A percentile compares a stretch with the other conserved stretches of the same genome.
Evolutionary conservation across 805 yeast species (phyloP).

Genomic region (Spathaspora hagerdaliae): DNA sequence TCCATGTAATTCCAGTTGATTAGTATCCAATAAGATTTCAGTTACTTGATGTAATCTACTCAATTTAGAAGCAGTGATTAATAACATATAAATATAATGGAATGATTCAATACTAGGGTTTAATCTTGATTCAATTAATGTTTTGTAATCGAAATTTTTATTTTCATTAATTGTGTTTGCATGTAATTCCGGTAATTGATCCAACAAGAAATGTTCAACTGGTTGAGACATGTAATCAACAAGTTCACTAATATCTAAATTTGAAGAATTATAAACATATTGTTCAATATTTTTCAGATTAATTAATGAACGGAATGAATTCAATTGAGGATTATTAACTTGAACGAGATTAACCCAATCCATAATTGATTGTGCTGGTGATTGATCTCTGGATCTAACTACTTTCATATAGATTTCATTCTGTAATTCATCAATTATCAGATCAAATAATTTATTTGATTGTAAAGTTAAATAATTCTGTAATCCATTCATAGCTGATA

Average conservation of each 20-base stretch:
- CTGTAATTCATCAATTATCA: conserved; percentile 72
- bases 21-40: conserved; percentile 49
- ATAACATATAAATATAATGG: conserved; percentile 47
- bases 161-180: conserved; percentile 15
- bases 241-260: conserved; percentile 51
- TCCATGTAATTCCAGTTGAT: conserved; percentile 59
- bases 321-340: conserved; percentile 30
- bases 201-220: conserved; percentile 23
- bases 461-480: conserved; percentile 53
- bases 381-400: background rate
- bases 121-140: conserved; percentile 26
- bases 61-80: conserved; percentile 55
- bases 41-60: conserved; percentile 59
- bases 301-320: conserved; percentile 32
- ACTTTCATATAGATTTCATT: conserved; percentile 60
- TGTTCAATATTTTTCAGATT: conserved; percentile 45
- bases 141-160: conserved; percentile 23
- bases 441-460: conserved; percentile 59
- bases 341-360: conserved; percentile 21
- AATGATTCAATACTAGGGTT: conserved; percentile 40
- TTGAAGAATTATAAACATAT: conserved; percentile 52
- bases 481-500: conserved; percentile 50
- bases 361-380: background rate
- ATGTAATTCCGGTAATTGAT: conserved; percentile 27
- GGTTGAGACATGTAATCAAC: conserved; percentile 34